phyloP scores from a whole-genome alignment of 129 eudicot genomes.

The Flaveria bidentis region DNA sequence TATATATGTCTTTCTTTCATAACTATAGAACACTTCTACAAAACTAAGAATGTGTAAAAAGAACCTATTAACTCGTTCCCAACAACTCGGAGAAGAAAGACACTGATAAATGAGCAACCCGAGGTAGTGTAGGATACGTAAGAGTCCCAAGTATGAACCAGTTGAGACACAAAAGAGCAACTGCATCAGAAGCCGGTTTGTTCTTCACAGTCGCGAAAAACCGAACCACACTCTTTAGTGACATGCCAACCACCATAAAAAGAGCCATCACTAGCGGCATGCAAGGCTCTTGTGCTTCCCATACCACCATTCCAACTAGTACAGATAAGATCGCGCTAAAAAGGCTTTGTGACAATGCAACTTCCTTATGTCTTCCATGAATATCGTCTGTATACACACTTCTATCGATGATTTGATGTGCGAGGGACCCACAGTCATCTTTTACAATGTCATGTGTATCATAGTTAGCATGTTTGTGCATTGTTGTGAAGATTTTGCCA shows the following conservation, averaged over 20 bases:
- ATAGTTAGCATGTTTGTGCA: constrained; percentile 17
- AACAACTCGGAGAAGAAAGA: constrained; percentile 32
- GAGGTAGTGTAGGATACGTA: constrained; percentile 61
- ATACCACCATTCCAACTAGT: constrained; percentile 55
- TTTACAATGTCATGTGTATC: not conserved
- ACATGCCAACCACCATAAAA: constrained; percentile 63
- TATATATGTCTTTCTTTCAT: no score
- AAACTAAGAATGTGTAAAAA: no score
- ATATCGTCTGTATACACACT: not conserved
- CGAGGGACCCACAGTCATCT: not conserved
- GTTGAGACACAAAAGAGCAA: constrained; percentile 78
- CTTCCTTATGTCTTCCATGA: constrained; percentile 42
- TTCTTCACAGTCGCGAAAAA: constrained; percentile 48
- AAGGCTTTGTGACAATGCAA: constrained; percentile 58
- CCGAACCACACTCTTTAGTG: constrained; percentile 53
- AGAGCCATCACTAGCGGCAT: constrained; percentile 77
- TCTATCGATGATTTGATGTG: not conserved
- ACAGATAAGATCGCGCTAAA: constrained; percentile 62
- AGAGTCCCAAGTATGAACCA: constrained; percentile 82
- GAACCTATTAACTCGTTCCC: not conserved
- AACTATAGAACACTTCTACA: no score
- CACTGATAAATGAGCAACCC: constrained; percentile 39
- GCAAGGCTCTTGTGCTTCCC: constrained; percentile 73
- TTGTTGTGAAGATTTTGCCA: not conserved
- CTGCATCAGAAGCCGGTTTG: constrained; percentile 57